phyloP scores from a whole-genome alignment of 345 rosid species.

The Citrus unshiu region DNA sequence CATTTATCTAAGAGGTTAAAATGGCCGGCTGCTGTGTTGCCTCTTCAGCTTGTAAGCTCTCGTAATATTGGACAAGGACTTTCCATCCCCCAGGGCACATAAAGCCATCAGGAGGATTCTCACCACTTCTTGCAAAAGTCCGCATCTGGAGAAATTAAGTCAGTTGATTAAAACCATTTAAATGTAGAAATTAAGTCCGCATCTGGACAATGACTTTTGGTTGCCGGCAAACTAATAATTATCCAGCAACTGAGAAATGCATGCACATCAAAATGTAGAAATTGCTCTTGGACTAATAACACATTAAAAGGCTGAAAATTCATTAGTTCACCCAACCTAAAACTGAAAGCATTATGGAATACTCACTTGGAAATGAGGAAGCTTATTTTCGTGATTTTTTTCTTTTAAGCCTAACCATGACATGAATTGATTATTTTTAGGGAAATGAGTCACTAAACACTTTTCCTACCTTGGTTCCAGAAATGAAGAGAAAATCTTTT shows the following conservation, averaged over 20 bases:
- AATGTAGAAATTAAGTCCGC: neutral
- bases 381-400: neutral
- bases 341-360: neutral
- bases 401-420: neutral
- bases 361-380: neutral
- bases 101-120: constrained; percentile 94
- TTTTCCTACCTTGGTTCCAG: constrained; percentile 83
- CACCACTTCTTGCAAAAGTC: constrained; percentile 73
- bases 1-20: constrained; percentile 29
- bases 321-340: too few species aligned
- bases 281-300: neutral
- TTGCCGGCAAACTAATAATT: neutral
- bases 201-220: neutral
- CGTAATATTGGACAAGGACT: constrained; percentile 79
- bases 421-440: neutral
- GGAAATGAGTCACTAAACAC: neutral
- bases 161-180: neutral
- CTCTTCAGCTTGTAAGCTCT: constrained; percentile 66
- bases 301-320: neutral
- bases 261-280: neutral
- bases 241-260: neutral
- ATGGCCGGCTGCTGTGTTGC: constrained; percentile 33
- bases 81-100: constrained; percentile 96
- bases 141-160: constrained; percentile 58
- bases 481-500: constrained; percentile 90